These are phyloP conservation scores for Apophysomyces variabilis DNA, from an alignment of 371 early-diverging fungal genomes.

Conservation along the genomic window DNA sequence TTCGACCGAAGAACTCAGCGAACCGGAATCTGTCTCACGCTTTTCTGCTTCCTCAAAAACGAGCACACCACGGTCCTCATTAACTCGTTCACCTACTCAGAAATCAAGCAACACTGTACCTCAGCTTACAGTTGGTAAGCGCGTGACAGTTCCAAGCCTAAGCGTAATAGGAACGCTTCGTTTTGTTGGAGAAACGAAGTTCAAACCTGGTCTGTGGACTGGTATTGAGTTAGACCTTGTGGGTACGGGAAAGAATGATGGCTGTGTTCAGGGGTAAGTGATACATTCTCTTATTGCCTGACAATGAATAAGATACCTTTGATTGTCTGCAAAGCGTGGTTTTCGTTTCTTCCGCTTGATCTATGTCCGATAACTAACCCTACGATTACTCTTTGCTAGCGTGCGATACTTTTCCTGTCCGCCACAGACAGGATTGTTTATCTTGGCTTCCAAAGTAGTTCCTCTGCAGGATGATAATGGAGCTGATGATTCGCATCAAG, in stretches of 20 bases:
- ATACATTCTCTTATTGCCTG: not conserved
- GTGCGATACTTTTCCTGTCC: constrained; percentile 70
- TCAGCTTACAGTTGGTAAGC: constrained; percentile 46
- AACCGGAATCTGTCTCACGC: constrained; percentile 17
- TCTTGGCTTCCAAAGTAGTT: constrained; percentile 63
- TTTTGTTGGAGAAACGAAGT: constrained; percentile 66
- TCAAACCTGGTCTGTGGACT: constrained; percentile 79
- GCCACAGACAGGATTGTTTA: constrained; percentile 73
- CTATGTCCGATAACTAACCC: not conserved
- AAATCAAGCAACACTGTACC: not conserved
- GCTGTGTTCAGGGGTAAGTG: constrained; percentile 71
- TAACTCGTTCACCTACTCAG: constrained; percentile 13
- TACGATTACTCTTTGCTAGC: constrained; percentile 15
- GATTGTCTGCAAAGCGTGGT: not conserved
- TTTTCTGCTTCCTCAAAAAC: constrained; percentile 11
- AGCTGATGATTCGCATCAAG: constrained; percentile 15
- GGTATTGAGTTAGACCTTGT: constrained; percentile 77
- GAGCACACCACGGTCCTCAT: constrained; percentile 18
- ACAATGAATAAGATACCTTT: not conserved
- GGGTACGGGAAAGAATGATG: constrained; percentile 85
- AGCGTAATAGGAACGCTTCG: constrained; percentile 65
- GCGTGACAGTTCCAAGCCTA: constrained; percentile 63
- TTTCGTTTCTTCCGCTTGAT: too few relatives aligned
- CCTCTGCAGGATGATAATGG: constrained; percentile 20
- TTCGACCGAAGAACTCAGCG: constrained; percentile 20